A percentile compares a stretch with the other conserved stretches of the same genome.
Conservation (phyloP, 345 rosid genomes). For the Brassica incana region DNA sequence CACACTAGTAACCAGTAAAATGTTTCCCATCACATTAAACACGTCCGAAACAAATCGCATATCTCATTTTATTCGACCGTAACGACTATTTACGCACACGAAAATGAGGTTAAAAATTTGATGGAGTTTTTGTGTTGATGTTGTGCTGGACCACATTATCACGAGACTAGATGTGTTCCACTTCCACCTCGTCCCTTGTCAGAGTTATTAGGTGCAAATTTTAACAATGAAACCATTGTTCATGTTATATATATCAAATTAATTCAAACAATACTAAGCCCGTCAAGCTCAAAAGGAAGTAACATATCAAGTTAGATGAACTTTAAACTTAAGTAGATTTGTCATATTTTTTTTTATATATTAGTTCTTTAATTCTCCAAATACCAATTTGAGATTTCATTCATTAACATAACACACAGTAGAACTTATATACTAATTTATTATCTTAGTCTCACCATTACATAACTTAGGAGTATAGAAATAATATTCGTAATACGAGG, state of each 20-base stretch:
- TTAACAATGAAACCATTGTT: not conserved
- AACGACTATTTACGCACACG: not conserved
- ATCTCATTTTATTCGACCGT: not conserved
- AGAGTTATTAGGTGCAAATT: not conserved
- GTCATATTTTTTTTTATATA: no score
- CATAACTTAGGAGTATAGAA: not conserved
- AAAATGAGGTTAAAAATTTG: not conserved
- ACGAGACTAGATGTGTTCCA: not conserved
- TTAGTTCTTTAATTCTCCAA: no score
- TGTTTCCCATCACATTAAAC: not conserved
- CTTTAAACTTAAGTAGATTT: no score
- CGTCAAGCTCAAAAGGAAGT: not conserved
- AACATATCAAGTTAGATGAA: not conserved
- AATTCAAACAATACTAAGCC: not conserved
- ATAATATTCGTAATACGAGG: not conserved
- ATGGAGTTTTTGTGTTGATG: not conserved
- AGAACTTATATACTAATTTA: not conserved
- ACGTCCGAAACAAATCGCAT: not conserved
- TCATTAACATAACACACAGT: no score
- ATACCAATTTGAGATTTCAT: no score
- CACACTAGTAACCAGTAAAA: not conserved
- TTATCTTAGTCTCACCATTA: not conserved
- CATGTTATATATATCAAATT: not conserved
- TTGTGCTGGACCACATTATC: not conserved
- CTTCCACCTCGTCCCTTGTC: not conserved